phyloP scores from a whole-genome alignment of 352 stramenopile species.

The Ophiocytium majus region DNA sequence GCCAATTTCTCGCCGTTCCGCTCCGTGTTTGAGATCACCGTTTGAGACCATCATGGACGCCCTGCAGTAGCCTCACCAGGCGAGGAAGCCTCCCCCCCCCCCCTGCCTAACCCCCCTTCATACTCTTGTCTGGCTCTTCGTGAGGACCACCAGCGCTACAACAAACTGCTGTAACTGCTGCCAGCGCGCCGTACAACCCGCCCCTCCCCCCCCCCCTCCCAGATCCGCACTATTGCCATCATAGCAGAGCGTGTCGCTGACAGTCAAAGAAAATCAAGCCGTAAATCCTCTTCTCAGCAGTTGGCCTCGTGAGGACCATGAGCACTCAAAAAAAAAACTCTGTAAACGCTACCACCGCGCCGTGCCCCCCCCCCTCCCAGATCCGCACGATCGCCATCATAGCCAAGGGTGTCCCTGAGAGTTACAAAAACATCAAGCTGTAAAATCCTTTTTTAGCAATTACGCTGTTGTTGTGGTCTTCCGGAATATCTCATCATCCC shows the following conservation, averaged over 20 bases:
- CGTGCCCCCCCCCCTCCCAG: constrained; percentile 54
- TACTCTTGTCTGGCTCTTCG: no score
- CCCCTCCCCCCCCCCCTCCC: constrained; percentile 47
- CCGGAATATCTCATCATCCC: no score
- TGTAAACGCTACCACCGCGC: not conserved
- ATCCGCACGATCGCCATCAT: constrained; percentile 96
- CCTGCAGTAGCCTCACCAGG: constrained; percentile 76
- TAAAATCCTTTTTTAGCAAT: no score
- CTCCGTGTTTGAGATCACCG: constrained; percentile 87
- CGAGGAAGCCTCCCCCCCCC: no score
- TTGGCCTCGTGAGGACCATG: no score
- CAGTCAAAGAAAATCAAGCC: constrained; percentile 88
- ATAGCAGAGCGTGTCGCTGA: constrained; percentile 94
- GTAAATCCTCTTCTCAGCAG: no score
- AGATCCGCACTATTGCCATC: constrained; percentile 92
- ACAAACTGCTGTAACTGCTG: no score
- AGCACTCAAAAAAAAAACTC: no score
- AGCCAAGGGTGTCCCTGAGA: constrained; percentile 90
- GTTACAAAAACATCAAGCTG: constrained; percentile 89
- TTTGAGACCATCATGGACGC: constrained; percentile 89
- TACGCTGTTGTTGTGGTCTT: no score
- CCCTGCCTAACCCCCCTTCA: no score
- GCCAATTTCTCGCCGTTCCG: constrained; percentile 94
- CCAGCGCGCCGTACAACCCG: not conserved
- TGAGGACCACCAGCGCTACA: no score